Conservation (phyloP, 192 early-diverging fungal genomes). For the Coemansia sp. region DNA sequence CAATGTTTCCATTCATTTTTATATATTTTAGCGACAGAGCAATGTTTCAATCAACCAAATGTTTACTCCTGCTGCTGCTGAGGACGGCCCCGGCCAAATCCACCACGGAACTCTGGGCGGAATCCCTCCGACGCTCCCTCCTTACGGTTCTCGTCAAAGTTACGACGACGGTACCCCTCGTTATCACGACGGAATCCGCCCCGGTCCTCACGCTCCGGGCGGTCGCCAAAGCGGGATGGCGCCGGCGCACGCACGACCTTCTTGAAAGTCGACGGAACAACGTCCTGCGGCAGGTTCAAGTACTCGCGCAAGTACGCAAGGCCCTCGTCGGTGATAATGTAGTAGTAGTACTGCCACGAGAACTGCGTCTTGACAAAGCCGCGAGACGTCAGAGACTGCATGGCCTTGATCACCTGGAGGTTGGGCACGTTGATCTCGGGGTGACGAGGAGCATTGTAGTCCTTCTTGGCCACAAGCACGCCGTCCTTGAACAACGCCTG, state of each 20-base stretch:
- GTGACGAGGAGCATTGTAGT: conserved; percentile 96
- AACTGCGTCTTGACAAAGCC: conserved; percentile 94
- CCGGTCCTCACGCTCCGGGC: conserved; percentile 66
- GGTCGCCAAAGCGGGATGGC: conserved; percentile 56
- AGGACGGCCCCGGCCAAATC: conserved; percentile 77
- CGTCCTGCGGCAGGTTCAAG: conserved; percentile 96
- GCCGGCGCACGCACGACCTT: conserved; percentile 80
- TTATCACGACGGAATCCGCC: conserved; percentile 71
- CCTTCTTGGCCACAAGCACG: conserved; percentile 98
- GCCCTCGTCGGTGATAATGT: conserved; percentile 97
- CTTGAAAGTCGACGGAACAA: conserved; percentile 97
- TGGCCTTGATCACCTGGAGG: conserved; percentile 98
- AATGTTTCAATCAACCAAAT: neutral
- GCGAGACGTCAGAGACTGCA: conserved; percentile 93
- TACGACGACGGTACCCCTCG: conserved; percentile 84
- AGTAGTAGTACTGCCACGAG: conserved; percentile 99
- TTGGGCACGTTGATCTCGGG: conserved; percentile 96
- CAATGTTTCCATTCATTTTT: conserved; percentile 4
- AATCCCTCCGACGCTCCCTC: conserved; percentile 91
- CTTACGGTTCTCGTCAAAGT: conserved; percentile 69
- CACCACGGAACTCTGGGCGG: conserved; percentile 96
- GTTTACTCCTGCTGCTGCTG: conserved; percentile 29
- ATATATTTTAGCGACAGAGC: neutral
- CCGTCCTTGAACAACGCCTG: conserved; percentile 95
- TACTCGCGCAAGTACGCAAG: conserved; percentile 96